Evolutionary conservation across 805 yeast species (phyloP), one percentile per base, ranked within the genome.

Genomic region (Saccharomycopsis fodiens): DNA sequence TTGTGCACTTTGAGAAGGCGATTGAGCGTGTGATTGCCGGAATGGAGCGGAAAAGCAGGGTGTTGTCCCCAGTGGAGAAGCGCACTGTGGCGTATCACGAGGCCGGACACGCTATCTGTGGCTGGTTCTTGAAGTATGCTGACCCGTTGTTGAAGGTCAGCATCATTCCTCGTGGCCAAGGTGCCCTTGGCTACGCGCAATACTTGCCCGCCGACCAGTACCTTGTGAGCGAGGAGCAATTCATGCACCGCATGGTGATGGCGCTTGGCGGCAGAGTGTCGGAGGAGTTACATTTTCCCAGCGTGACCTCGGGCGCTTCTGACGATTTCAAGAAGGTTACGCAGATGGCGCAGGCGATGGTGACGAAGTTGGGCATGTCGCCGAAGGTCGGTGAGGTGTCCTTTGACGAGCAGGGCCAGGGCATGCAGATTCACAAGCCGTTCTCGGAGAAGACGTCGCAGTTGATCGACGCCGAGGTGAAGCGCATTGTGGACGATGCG

Each of bases 91-190:
- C 98, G 1, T 93, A 84, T 58, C 98, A 94, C 61, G 99, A 93
- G 64, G 98, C 99, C 2, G 99, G 98, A 3, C 98, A 94, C 65
- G 98, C 99, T 8, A 78, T 93, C 50, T 89, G 97, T 64, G 98
- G 98, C 10, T 93, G 98, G 99, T 88, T 70, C 59, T 73, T 93
- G 58, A 77, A 85, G 62, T 74, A 75, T 63, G 96, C 97, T 2
- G 96, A 91, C 60, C 98, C 98, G 5, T 69, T 94, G 47, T 71
- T 93, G 50, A 93, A 93, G 69, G 98, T 93, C 16, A 86, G 97
- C 13, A 93, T 94, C 57, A 86, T 93, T 51, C 98, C 99, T 35
- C 76, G 97, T 57, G 97, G 97, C 13, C 93, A 84, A 65, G 96
- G 95, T 53, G 96, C 97, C 2, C 72, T 93, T 44, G 99, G 99